phyloP scores from a whole-genome alignment of 1,139 yeast genomes.

The Lodderomyces parapsilosis region DNA sequence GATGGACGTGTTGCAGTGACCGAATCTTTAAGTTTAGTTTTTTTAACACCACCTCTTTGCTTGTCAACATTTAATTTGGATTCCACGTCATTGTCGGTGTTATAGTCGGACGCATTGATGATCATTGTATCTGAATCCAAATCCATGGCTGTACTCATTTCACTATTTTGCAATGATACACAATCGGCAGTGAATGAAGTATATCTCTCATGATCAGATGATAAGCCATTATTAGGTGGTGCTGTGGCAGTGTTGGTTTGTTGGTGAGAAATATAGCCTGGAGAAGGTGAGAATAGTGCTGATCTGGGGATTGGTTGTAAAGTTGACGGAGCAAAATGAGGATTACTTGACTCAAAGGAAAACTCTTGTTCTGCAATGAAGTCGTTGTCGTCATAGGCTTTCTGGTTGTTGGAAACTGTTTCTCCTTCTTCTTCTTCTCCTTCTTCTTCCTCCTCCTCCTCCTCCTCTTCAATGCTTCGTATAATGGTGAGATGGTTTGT shows the following conservation, averaged over 20 bases:
- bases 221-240: not conserved
- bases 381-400: conserved; percentile 2
- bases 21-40: not conserved
- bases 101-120: conserved; percentile 3
- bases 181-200: conserved; percentile 39
- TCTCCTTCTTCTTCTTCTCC: conserved; percentile 7
- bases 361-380: not conserved
- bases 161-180: conserved; percentile 39
- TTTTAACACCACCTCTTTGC: not conserved
- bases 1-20: not conserved
- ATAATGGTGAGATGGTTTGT: conserved; percentile 11
- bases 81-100: not conserved
- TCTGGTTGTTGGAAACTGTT: conserved; percentile 1
- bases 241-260: not conserved
- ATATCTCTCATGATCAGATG: conserved; percentile 18
- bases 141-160: conserved; percentile 31
- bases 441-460: conserved; percentile 6
- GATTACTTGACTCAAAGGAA: not conserved
- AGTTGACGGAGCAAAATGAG: not conserved
- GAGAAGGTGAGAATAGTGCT: conserved; percentile 4
- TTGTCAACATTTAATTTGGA: not conserved
- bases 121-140: conserved; percentile 6
- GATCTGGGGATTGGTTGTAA: conserved; percentile 1
- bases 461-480: conserved; percentile 9
- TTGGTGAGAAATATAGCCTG: conserved; percentile 4